Evolutionary conservation across 2,329 filamentous ascomycete genomes (phyloP).

Genomic region (Talaromyces sp.): DNA sequence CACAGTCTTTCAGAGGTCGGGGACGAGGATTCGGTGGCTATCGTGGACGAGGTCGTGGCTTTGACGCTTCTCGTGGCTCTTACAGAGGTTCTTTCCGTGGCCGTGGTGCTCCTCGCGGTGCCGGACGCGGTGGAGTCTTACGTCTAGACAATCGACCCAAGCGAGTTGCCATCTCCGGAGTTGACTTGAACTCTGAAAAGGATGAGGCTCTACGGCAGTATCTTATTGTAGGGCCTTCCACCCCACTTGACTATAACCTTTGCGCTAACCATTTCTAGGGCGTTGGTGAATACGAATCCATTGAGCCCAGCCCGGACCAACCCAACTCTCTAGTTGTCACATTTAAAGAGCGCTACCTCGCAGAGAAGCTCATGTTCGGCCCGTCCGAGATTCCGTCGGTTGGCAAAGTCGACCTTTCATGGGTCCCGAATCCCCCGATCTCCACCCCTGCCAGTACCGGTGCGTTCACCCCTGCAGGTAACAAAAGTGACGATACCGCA

Average conservation of each 20-base stretch:
- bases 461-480: slow-evolving; percentile 21
- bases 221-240: slow-evolving; percentile 44
- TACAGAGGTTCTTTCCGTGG: slow-evolving; percentile 43
- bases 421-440: slow-evolving; percentile 45
- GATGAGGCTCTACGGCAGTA: slow-evolving; percentile 57
- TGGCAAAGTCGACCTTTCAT: slow-evolving; percentile 53
- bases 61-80: slow-evolving; percentile 37
- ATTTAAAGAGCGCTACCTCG: slow-evolving; percentile 50
- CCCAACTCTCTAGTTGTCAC: slow-evolving; percentile 41
- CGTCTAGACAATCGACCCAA: slow-evolving; percentile 58
- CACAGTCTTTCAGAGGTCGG: slow-evolving; percentile 26
- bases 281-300: slow-evolving; percentile 46
- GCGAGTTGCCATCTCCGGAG: slow-evolving; percentile 50
- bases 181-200: slow-evolving; percentile 46
- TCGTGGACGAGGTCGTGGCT: slow-evolving; percentile 42
- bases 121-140: slow-evolving; percentile 48
- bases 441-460: slow-evolving; percentile 20
- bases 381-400: slow-evolving; percentile 48
- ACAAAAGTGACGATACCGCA: slow-evolving; percentile 31
- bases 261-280: slow-evolving; percentile 33
- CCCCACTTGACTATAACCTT: not conserved
- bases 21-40: slow-evolving; percentile 31
- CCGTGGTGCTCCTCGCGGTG: slow-evolving; percentile 36
- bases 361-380: slow-evolving; percentile 53
- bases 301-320: slow-evolving; percentile 41